Percentiles rank a stretch among this genome's conserved stretches.
Evolutionary conservation across 257 asterid species (phyloP).

Genomic region (Salvia hispanica): DNA sequence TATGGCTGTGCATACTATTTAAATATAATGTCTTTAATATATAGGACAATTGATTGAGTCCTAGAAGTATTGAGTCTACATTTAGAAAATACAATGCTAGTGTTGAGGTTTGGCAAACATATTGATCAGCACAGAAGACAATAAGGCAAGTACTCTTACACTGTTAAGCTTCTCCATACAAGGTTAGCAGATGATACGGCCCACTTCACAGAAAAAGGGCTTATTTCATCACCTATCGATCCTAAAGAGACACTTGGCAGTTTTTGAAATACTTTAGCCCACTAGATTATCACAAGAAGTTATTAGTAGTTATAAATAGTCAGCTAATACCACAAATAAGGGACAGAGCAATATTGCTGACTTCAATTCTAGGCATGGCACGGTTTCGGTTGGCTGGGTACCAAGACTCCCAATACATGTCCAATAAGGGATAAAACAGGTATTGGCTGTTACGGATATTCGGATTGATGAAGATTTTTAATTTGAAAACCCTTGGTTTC

Average conservation of each 20-base stretch:
- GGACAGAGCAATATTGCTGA: not conserved
- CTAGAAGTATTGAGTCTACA: not conserved
- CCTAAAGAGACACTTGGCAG: no score
- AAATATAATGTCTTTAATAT: not conserved
- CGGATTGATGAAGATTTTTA: not conserved
- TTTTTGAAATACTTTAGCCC: no score
- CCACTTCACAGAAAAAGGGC: no score
- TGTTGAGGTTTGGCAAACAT: slow-evolving; percentile 7
- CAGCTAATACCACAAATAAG: no score
- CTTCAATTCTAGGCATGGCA: not conserved
- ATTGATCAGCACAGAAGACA: slow-evolving; percentile 15
- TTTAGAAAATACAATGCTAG: slow-evolving; percentile 5
- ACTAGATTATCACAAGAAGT: no score
- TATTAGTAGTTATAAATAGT: no score
- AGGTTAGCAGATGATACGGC: no score
- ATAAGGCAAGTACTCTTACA: not conserved
- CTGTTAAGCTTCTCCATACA: no score
- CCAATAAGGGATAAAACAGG: not conserved
- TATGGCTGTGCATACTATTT: not conserved
- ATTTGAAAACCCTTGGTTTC: not conserved
- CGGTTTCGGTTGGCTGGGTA: not conserved
- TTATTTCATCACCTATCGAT: no score
- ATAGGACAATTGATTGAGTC: slow-evolving; percentile 1
- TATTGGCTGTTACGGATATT: not conserved
- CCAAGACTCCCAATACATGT: no score